Evolutionary conservation across 805 yeast genomes (phyloP).

Genomic region (Priceomyces melissophilus): DNA sequence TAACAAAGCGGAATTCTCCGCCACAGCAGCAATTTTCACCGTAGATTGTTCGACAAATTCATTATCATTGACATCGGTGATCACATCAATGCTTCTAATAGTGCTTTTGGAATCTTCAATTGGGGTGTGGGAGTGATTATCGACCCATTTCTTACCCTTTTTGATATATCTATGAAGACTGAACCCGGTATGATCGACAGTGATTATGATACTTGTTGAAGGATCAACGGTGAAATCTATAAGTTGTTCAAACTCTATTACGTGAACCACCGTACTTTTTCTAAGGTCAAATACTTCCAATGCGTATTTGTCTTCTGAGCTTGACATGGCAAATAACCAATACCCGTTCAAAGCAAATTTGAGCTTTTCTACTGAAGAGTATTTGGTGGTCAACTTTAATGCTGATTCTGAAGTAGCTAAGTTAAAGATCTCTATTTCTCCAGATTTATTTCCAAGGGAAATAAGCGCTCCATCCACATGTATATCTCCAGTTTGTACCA

Average conservation of each 20-base stretch:
- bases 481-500: conserved; percentile 22
- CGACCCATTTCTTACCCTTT: conserved; percentile 36
- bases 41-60: conserved; percentile 8
- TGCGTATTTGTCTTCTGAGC: conserved; percentile 14
- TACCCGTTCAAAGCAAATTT: conserved; percentile 64
- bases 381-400: conserved; percentile 22
- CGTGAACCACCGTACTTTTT: conserved; percentile 27
- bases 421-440: conserved; percentile 35
- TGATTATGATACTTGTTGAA: conserved; percentile 30
- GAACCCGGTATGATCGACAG: conserved; percentile 17
- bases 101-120: conserved; percentile 5
- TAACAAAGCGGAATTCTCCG: conserved; percentile 11
- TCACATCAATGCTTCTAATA: conserved; percentile 5
- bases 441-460: conserved; percentile 35
- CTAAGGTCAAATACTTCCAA: conserved; percentile 50
- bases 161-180: conserved; percentile 35
- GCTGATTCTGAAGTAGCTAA: conserved; percentile 30
- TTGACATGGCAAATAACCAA: conserved; percentile 44
- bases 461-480: conserved; percentile 50
- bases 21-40: conserved; percentile 10
- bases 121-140: conserved; percentile 6
- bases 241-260: conserved; percentile 21
- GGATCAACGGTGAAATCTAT: conserved; percentile 31
- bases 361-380: conserved; percentile 27
- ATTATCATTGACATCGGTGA: conserved; percentile 11